Percentiles rank a stretch among this genome's conserved stretches.
Evolutionary conservation across 805 yeast genomes (phyloP).

Genomic region (Pichia ethanolica): DNA sequence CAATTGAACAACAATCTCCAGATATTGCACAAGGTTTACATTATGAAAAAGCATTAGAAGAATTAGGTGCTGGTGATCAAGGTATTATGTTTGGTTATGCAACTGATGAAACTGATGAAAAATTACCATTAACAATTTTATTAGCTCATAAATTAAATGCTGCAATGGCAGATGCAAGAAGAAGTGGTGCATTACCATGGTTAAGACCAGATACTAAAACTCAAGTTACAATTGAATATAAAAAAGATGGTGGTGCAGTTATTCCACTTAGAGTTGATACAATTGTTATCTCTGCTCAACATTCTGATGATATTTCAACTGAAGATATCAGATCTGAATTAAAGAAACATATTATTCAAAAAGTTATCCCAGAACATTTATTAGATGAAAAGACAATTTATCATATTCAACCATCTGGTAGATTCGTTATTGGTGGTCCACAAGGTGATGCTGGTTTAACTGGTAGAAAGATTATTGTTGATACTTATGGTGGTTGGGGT

Average conservation of each 20-base stretch:
- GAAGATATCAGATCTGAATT: slow-evolving; percentile 82
- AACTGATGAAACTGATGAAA: slow-evolving; percentile 97
- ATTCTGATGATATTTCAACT: slow-evolving; percentile 91
- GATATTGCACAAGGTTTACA: slow-evolving; percentile 99
- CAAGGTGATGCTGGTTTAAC: slow-evolving; percentile 99
- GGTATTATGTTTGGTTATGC: slow-evolving; percentile 99
- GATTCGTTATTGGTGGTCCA: slow-evolving; percentile 99
- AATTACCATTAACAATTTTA: slow-evolving; percentile 88
- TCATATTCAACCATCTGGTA: slow-evolving; percentile 99
- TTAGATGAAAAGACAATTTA: slow-evolving; percentile 92
- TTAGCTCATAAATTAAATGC: slow-evolving; percentile 94
- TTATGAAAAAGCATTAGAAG: slow-evolving; percentile 91
- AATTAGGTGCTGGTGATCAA: slow-evolving; percentile 99
- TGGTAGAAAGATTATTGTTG: slow-evolving; percentile 98
- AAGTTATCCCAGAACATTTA: slow-evolving; percentile 84
- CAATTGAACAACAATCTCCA: slow-evolving; percentile 98
- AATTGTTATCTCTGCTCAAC: slow-evolving; percentile 95
- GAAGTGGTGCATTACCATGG: slow-evolving; percentile 92
- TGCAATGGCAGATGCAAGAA: slow-evolving; percentile 95
- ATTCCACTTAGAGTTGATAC: slow-evolving; percentile 96
- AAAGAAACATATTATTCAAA: slow-evolving; percentile 72
- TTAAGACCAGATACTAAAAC: slow-evolving; percentile 99
- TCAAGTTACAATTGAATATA: slow-evolving; percentile 97
- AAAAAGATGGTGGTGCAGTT: slow-evolving; percentile 90
- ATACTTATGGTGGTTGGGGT: slow-evolving; percentile 99